Evolutionary conservation across 805 yeast species (phyloP).

Genomic region (Saccharomyces jurei): DNA sequence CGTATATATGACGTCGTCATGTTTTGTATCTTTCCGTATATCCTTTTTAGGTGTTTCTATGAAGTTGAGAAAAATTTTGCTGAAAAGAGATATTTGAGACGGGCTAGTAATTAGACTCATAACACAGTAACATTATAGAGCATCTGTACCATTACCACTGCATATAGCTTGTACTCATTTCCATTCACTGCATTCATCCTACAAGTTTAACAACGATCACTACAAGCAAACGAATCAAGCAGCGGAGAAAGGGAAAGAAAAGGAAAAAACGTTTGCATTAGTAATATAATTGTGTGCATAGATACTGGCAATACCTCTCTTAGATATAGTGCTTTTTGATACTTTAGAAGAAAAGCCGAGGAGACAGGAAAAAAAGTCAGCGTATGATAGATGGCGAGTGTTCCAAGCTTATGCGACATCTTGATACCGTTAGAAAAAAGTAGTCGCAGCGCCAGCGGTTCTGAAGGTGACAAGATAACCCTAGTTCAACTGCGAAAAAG

Average conservation of each 20-base stretch:
- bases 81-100: neutral
- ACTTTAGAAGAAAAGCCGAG: too few relatives aligned
- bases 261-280: neutral
- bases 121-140: neutral
- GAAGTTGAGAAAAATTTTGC: neutral
- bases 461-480: neutral
- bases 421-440: neutral
- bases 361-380: neutral
- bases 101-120: neutral
- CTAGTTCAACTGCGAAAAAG: neutral
- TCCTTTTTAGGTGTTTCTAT: neutral
- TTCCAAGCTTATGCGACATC: neutral
- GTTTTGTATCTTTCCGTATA: neutral
- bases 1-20: neutral
- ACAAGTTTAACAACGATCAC: neutral
- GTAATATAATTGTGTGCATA: neutral
- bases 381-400: neutral
- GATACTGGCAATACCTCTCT: neutral
- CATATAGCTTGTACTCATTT: neutral
- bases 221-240: neutral
- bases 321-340: neutral
- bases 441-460: neutral
- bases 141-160: neutral
- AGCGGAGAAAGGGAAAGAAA: neutral
- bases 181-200: neutral